These are phyloP conservation scores for Nakazawaea ernobii DNA, from an alignment of 805 yeast genomes.

Conservation along the genomic window DNA sequence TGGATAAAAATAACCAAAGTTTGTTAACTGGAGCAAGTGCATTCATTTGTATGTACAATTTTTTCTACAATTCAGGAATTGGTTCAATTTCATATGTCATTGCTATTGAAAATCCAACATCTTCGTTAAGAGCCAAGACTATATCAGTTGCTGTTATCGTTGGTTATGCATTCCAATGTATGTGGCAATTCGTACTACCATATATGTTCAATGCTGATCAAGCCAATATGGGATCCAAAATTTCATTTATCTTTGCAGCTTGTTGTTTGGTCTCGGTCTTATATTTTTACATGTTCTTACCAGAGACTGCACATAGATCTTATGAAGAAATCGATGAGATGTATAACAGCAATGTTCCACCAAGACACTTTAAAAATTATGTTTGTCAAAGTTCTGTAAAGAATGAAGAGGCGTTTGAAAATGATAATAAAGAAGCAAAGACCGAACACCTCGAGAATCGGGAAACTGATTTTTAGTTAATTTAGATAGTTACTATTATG, in stretches of 20 bases:
- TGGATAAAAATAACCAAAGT: conserved; percentile 12
- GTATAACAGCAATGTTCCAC: conserved; percentile 31
- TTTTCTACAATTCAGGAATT: conserved; percentile 23
- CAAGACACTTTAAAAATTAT: conserved; percentile 24
- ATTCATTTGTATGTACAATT: conserved; percentile 20
- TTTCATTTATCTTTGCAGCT: conserved; percentile 11
- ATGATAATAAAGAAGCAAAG: not conserved
- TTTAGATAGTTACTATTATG: no score
- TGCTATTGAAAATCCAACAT: conserved; percentile 11
- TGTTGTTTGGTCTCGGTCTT: conserved; percentile 14
- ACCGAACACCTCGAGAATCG: not conserved
- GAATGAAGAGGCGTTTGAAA: not conserved
- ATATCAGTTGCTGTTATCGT: conserved; percentile 5
- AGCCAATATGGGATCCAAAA: conserved; percentile 11
- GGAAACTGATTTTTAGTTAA: no score
- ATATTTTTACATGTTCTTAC: conserved; percentile 48
- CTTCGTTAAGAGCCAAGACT: conserved; percentile 9
- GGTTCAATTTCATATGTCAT: conserved; percentile 25
- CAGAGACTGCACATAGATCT: conserved; percentile 55
- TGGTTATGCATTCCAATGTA: conserved; percentile 7
- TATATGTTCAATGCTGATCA: conserved; percentile 12
- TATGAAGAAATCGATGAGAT: conserved; percentile 55
- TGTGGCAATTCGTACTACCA: conserved; percentile 9
- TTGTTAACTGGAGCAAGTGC: conserved; percentile 26
- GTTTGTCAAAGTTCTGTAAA: not conserved